Evolutionary conservation across 305 asterid species (phyloP).

Genomic region (Solanum chacoense): DNA sequence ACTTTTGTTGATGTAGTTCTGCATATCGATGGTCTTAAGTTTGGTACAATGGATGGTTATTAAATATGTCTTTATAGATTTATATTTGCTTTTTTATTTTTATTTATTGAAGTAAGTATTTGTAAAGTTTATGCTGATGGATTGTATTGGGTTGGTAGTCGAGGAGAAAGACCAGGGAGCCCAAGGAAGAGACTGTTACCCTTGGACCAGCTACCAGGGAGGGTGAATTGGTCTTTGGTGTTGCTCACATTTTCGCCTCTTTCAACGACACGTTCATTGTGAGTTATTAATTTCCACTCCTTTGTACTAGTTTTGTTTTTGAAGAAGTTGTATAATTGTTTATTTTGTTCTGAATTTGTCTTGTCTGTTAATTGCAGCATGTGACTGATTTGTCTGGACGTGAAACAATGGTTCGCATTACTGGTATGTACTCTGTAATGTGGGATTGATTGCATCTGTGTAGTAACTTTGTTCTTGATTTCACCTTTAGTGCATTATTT

Average conservation of each 20-base stretch:
- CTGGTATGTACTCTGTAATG: constrained; percentile 23
- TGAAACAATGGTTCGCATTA: constrained; percentile 69
- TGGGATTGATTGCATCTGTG: neutral
- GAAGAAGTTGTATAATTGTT: neutral
- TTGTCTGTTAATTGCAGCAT: constrained; percentile 27
- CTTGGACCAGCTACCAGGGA: constrained; percentile 53
- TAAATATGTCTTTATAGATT: neutral
- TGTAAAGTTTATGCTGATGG: neutral
- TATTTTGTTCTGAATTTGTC: neutral
- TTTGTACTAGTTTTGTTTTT: neutral
- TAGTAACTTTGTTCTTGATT: neutral
- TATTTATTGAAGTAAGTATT: neutral
- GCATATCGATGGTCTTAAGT: neutral
- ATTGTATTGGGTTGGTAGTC: constrained; percentile 19
- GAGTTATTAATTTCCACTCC: neutral
- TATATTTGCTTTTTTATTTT: neutral
- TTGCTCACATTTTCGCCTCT: constrained; percentile 50
- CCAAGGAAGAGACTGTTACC: constrained; percentile 55
- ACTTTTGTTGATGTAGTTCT: neutral
- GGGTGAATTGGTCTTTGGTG: constrained; percentile 55
- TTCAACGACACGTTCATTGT: constrained; percentile 48
- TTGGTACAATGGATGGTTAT: neutral
- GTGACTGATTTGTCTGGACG: constrained; percentile 68
- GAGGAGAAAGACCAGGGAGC: constrained; percentile 50
- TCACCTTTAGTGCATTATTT: neutral